Base-by-base conservation (phyloP, 192 early-diverging fungal species). In the Linnemannia elongata region DNA sequence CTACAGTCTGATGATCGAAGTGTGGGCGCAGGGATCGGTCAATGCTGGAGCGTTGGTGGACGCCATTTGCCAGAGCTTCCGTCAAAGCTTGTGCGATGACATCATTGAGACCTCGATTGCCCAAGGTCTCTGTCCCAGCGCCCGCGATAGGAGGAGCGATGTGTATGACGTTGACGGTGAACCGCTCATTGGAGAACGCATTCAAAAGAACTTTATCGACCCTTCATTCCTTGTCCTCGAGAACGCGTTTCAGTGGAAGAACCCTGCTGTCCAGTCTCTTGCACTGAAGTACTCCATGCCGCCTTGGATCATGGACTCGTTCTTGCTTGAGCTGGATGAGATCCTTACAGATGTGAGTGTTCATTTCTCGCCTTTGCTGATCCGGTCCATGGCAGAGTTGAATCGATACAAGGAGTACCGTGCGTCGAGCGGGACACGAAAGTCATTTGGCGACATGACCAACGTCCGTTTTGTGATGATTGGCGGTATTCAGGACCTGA, bases 291-390 rank as follows among this genome's bases (percentile, higher is more conserved):
- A 89, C 15, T 77, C 85, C 22, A 83, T 92, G 76, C 88, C 92
- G n/a, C 90, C 90, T 18, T 93, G 92, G 91, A 90, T 89, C 68
- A 90, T 92, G 78, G 89, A 91, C 36, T 89, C 91, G 54, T 84
- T 91, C 41, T 57, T 93, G 33, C 71, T 76, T 35, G 90, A 91
- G 60, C 76, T 93, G 24, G 83, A 89, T 33, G 82, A 79, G 35
- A 89, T 90, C 49, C 66, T 93, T 42, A 84, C 83, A 0, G 91
- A 91, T 27, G 79, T 90, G 9, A 77, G 91, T 42, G 68, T 77
- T 9, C 72, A 79, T 6, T 88, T 91, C 60, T 87, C 82, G 45
- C 92, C 92, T 7, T 73, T 91, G 18, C 68, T 92, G 72, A 79
- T 89, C 52, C 80, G 89, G 24, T 88, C 88, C 7, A 82, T 81